Evolutionary conservation across 139 green algal genomes (phyloP), one percentile per base, ranked within the genome.

Genomic region (Parachlorella kessleri): DNA sequence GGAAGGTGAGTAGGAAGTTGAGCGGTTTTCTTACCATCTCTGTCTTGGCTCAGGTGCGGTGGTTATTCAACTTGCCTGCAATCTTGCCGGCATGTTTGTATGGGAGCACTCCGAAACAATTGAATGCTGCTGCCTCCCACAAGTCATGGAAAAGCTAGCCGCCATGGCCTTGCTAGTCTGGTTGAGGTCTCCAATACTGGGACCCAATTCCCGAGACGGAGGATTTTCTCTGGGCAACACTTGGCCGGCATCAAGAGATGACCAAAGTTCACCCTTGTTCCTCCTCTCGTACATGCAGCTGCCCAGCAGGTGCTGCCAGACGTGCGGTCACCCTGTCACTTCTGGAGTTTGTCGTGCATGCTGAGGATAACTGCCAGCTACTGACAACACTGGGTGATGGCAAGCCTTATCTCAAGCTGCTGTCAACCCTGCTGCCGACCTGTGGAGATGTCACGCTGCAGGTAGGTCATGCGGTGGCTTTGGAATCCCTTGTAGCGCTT

Each of bases 281-380:
- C 6, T 30, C 38, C 1, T 24, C 2, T 2, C 65, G n/a, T 33
- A 18, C 65, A 2, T 10, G 5, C 32, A n/a, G n/a, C 18, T 21
- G 14, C 33, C n/a, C 66, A 32, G 66, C 66, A 4, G 42, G 36
- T 36, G 30, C 39, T 5, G 39, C 24, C 38, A 30, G 53, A 39
- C 67, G 53, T 37, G 23, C 7, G 40, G 6, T 41, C 30, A n/a
- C 6, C 59, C 7, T 33, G 30, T 6, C n/a, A 70, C n/a, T 67
- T 6, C 59, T 64, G 24, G 73, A 78, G 37, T 78, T 42, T 30
- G 55, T 78, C 55, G 14, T 41, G 38, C 70, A 72, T 59, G 33
- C 28, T 38, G 42, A 35, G 26, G 28, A 37, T 30, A 79, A 78
- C 73, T 78, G 73, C n/a, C n/a, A n/a, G n/a, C n/a, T n/a, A n/a